Evolutionary conservation across 768 basidiomycete species (phyloP), one percentile per base, ranked within the genome.

Genomic region (Panellus pusillus): DNA sequence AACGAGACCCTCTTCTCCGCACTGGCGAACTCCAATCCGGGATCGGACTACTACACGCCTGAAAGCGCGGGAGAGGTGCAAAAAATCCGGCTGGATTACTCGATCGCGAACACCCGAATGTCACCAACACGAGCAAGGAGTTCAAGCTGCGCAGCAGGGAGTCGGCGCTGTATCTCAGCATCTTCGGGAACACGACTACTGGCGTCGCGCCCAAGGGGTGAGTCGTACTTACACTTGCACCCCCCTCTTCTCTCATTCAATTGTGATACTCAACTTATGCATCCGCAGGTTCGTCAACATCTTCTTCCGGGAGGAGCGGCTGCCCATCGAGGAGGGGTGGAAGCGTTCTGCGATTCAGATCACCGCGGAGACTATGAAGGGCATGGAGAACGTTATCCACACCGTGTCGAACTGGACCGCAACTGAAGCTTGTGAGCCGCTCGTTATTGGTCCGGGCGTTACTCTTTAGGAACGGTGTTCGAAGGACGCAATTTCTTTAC

Each of bases 231-330:
- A 47, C 50, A 6, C 37, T 5, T 24, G 28, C 28, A 24, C 12
- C 24, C 24, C 6, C 2, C 24, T 24, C 24, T 24, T 24, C 24
- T 24, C 24, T 24, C 24, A 6, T 24, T 6, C 24, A 24, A 24
- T n/a, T n/a, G n/a, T 37, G 28, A 17, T 32, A 31, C 20, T 35
- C 32, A 35, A 11, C n/a, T n/a, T n/a, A 14, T 9, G 14, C 11
- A 35, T 15, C 20, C 13, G 28, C 50, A 61, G 59, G 13, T 56
- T 61, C 38, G 59, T 61, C 18, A 31, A 61, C 19, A 57, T 57
- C n/a, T 57, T 61, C 55, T 61, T 61, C 55, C 50, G 59, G 7
- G 55, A 61, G 42, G 59, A 61, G 18, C 55, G 59, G 8, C 52
- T 61, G 28, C 59, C 59, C 14, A 50, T 57, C 32, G 47, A 24